Evolutionary conservation across 345 rosid genomes (phyloP).

Genomic region (Citrus sinensis): DNA sequence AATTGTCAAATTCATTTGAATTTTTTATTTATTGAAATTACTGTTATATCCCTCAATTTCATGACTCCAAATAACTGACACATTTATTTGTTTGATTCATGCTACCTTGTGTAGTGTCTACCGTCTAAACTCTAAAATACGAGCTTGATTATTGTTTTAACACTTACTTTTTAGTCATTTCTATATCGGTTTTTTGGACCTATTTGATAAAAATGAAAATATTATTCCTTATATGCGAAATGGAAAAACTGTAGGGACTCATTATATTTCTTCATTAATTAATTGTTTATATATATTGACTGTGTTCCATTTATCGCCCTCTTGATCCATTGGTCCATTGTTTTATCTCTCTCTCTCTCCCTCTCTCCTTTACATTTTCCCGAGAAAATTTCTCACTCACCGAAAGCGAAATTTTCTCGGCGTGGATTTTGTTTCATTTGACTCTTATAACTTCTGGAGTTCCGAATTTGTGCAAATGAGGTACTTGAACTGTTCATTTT

Average conservation of each 20-base stretch:
- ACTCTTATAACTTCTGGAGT: not conserved
- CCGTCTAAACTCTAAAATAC: too few species aligned
- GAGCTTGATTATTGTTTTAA: too few species aligned
- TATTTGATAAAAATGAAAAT: too few species aligned
- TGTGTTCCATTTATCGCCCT: not conserved
- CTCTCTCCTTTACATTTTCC: constrained; percentile 15
- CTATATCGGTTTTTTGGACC: not conserved
- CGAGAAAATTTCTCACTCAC: constrained; percentile 17
- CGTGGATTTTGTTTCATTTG: not conserved
- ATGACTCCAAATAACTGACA: too few species aligned
- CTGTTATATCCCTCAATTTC: too few species aligned
- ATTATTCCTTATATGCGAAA: too few species aligned
- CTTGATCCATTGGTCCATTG: constrained; percentile 19
- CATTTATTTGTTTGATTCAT: too few species aligned
- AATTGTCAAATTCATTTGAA: too few species aligned
- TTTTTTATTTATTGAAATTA: too few species aligned
- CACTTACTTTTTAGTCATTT: too few species aligned
- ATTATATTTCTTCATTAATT: not conserved
- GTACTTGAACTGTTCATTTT: not conserved
- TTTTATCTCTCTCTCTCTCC: constrained; percentile 13
- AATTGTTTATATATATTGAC: not conserved
- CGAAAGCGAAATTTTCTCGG: constrained; percentile 14
- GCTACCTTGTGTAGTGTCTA: too few species aligned
- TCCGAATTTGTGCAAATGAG: constrained; percentile 14
- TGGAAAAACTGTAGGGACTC: fast-evolving